phyloP scores from a whole-genome alignment of 2,329 filamentous ascomycete species.

The Trichoderma koningii region DNA sequence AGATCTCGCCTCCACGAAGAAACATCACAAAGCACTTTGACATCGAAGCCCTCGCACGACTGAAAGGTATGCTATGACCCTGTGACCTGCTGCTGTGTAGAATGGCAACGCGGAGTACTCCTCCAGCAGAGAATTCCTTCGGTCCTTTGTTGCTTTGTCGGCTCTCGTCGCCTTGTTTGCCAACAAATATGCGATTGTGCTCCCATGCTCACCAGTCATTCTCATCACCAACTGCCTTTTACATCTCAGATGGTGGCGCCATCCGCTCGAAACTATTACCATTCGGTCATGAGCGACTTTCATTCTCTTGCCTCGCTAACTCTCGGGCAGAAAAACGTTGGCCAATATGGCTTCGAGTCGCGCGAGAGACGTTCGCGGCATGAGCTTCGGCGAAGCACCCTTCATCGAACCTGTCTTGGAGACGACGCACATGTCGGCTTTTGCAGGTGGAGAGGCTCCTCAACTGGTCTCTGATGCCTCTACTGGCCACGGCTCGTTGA shows the following conservation, averaged over 20 bases:
- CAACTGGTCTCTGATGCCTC: background rate
- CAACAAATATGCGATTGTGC: background rate
- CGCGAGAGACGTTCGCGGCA: background rate
- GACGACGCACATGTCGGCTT: background rate
- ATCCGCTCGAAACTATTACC: background rate
- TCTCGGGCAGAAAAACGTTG: background rate
- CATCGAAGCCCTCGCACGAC: background rate
- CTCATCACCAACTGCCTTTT: background rate
- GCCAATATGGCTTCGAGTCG: conserved; percentile 6
- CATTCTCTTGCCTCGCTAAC: background rate
- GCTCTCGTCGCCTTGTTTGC: background rate
- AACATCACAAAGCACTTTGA: background rate
- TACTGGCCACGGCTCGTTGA: background rate
- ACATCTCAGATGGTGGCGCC: background rate
- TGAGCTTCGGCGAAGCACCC: conserved; percentile 16
- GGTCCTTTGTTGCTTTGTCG: background rate
- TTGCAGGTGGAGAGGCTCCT: background rate
- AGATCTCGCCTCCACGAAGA: too few relatives aligned
- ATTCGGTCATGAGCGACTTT: background rate
- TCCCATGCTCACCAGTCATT: background rate
- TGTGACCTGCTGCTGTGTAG: background rate
- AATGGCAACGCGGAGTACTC: background rate
- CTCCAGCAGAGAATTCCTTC: background rate
- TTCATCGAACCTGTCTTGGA: background rate
- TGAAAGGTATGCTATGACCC: background rate